A percentile compares a stretch with the other conserved stretches of the same genome.
Conservation (phyloP, 768 basidiomycete species). For the Candolleomyces eurysporus region DNA sequence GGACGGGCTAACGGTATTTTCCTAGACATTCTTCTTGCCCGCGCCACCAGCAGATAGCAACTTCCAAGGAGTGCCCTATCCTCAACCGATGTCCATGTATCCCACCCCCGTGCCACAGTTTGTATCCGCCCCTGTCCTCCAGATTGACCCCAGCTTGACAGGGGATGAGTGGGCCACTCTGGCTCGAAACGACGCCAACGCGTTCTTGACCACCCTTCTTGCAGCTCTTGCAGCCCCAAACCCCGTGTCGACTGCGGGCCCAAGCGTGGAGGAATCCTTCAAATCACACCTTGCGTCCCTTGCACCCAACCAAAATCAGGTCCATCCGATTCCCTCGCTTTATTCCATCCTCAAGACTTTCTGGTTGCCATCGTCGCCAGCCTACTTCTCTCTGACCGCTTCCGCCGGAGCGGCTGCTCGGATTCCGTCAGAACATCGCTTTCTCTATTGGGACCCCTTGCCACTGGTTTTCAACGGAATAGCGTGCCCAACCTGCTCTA, state of each 20-base stretch:
- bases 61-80: conserved; percentile 11
- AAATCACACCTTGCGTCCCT: conserved; percentile 72
- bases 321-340: conserved; percentile 60
- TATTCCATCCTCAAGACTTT: conserved; percentile 82
- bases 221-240: conserved; percentile 60
- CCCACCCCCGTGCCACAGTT: conserved; percentile 21
- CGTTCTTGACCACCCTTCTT: conserved; percentile 57
- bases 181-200: conserved; percentile 51
- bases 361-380: conserved; percentile 78
- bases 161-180: conserved; percentile 67
- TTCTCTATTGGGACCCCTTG: conserved; percentile 86
- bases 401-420: conserved; percentile 60
- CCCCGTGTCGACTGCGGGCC: conserved; percentile 57
- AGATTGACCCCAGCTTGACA: conserved; percentile 53
- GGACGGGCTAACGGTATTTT: not conserved
- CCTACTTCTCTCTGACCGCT: conserved; percentile 74
- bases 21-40: conserved; percentile 2
- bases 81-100: conserved; percentile 10
- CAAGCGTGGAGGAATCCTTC: conserved; percentile 74
- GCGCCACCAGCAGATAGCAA: conserved; percentile 13
- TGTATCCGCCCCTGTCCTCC: conserved; percentile 27
- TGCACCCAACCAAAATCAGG: conserved; percentile 43
- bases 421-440: conserved; percentile 70
- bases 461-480: conserved; percentile 83
- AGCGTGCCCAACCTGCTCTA: conserved; percentile 63